Evolutionary conservation across 257 asterid genomes (phyloP), one percentile per base, ranked within the genome.

Genomic region (Solanum okadae): DNA sequence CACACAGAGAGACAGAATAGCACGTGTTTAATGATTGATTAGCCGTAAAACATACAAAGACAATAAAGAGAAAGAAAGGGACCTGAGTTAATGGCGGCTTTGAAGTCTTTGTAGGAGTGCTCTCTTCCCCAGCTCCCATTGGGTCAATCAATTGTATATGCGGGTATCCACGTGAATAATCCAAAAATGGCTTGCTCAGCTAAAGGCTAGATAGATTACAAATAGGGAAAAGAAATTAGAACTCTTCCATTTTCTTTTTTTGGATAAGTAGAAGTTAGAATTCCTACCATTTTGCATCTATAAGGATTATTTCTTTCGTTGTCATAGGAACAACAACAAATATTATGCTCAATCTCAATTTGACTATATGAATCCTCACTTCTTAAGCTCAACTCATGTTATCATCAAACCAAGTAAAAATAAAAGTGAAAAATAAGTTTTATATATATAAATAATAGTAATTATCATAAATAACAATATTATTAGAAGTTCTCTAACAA

Each of bases 71-170:
- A 42, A 42, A 67, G 33, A 88, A 88, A 72, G 34, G 86, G 76
- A 96, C 99, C 94, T 94, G 98, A 86, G 91, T 86, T 25, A 94
- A 87, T 67, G 93, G 85, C 82, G 95, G 91, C 90, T 94, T 95
- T 91, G 98, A 93, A 87, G 98, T 71, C 91, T 92, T 96, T 35
- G 90, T 86, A 22, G 98, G 93, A 42, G 94, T 93, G 92, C 91
- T 89, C 90, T 93, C 97, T 87, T 96, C 96, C 88, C 98, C 94
- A 84, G 98, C 89, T 89, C 96, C 98, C 99, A 96, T 96, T 85
- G 87, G 86, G 90, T 86, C 87, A 92, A 91, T 90, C 83, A 83
- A 68, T 88, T 42, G 87, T 78, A 78, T 90, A 72, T 83, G 89
- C 88, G 84, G 61, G 87, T 84, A 87, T 89, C 90, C 35, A 89